phyloP scores from a whole-genome alignment of 805 yeast species.

The Tanozyma kutaoensis region DNA sequence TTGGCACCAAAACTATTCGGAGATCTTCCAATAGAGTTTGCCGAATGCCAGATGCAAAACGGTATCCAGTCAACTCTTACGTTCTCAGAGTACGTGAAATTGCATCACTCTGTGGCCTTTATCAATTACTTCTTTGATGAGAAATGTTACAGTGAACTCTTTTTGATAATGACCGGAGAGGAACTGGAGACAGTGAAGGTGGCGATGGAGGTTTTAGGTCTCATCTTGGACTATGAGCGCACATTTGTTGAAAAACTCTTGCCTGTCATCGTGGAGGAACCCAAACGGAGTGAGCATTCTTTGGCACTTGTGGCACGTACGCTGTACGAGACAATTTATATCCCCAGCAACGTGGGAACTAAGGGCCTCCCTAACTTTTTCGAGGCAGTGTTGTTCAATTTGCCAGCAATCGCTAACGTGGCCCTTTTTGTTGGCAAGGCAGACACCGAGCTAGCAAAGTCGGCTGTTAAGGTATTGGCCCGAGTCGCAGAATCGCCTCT shows the following conservation, averaged over 20 bases:
- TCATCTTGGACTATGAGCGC: constrained; percentile 39
- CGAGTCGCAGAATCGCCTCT: constrained; percentile 35
- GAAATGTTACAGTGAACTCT: constrained; percentile 39
- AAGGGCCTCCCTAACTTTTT: constrained; percentile 52
- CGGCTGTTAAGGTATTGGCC: constrained; percentile 39
- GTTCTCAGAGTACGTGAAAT: constrained; percentile 32
- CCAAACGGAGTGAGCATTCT: too few species aligned
- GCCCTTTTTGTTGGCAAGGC: constrained; percentile 61
- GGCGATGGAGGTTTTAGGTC: constrained; percentile 31
- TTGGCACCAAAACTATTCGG: constrained; percentile 43
- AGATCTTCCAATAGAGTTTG: too few species aligned
- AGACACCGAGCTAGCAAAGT: constrained; percentile 34
- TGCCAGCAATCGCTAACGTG: constrained; percentile 62
- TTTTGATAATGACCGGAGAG: constrained; percentile 34
- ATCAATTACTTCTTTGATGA: constrained; percentile 52
- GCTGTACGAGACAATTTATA: too few species aligned
- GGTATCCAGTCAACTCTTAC: not conserved
- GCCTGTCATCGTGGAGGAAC: too few species aligned
- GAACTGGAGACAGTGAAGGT: constrained; percentile 21
- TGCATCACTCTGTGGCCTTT: constrained; percentile 59
- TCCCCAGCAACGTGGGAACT: too few species aligned
- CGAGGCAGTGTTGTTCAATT: constrained; percentile 58
- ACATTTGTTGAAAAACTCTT: constrained; percentile 43
- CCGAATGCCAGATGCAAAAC: not conserved
- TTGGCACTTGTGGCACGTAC: too few species aligned